Evolutionary conservation across 441 rosid species (phyloP), one percentile per base, ranked within the genome.

Genomic region (Adansonia grandidieri): DNA sequence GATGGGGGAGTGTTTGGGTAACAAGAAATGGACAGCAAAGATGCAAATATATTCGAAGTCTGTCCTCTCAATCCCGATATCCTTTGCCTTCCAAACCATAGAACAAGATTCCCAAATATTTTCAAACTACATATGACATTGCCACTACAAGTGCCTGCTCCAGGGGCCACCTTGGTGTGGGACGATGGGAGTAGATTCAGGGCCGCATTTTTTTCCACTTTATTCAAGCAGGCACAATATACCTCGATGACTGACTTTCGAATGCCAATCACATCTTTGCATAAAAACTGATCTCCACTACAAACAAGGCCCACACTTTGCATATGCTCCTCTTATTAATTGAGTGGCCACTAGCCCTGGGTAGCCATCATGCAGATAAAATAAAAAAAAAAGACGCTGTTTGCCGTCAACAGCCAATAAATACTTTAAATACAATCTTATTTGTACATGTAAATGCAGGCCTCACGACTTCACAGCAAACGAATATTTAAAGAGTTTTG

Each of bases 251-350:
- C 65, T 56, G 32, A 72, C 8, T 51, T 72, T 72, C 10, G 32
- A n/a, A 44, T 60, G 68, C 68, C 14, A 44, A 32, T 60, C 77
- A 61, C 77, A 60, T 74, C 65, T 32, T 32, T 73, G 57, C 13
- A 71, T 22, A 24, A 63, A 63, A 74, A 74, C 67, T 60, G 51
- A 54, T 72, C 64, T 72, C 76, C 76, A 56, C 65, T 72, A 32
- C 37, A 32, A 32, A 56, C 76, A 19, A 40, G 6, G 10, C 17
- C 19, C 47, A 60, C 68, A 20, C 68, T 58, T 74, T 74, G 22
- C 45, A 60, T 74, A 44, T 74, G 77, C 77, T 74, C 77, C 77
- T 74, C 77, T 74, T 61, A 15, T 60, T 47, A 44, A 13, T 60
- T 60, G 44, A 74, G 68, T 74, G 77, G 77, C 44, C 56, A 60